Evolutionary conservation across 257 asterid genomes (phyloP).

Genomic region (Petrea volubilis): DNA sequence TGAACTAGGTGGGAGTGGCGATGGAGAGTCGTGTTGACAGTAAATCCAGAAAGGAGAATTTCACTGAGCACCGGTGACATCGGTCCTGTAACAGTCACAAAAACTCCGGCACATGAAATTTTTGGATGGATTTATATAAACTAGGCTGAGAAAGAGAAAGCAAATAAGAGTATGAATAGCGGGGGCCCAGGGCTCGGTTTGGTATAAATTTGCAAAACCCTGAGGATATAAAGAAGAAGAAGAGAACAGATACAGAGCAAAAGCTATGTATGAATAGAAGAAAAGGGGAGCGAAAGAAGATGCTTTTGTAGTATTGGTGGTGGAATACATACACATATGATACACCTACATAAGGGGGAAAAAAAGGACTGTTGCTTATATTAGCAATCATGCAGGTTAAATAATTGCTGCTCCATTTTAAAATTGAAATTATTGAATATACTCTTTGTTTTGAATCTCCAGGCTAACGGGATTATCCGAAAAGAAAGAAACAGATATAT

Average conservation of each 20-base stretch:
- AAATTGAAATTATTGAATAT: neutral
- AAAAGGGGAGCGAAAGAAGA: constrained; percentile 7
- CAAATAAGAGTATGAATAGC: too few relatives aligned
- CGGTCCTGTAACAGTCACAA: neutral
- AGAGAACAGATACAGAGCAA: neutral
- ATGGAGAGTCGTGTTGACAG: constrained; percentile 37
- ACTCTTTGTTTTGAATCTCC: neutral
- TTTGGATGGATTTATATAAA: too few relatives aligned
- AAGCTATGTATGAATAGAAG: neutral
- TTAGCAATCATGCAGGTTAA: neutral
- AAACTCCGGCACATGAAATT: constrained; percentile 29
- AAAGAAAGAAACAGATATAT: neutral
- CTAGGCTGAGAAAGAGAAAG: neutral
- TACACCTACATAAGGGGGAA: neutral
- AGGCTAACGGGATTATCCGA: neutral
- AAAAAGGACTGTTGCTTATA: neutral
- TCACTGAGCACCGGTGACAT: constrained; percentile 49
- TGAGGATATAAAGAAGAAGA: neutral
- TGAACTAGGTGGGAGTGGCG: constrained; percentile 50
- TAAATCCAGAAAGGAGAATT: constrained; percentile 43
- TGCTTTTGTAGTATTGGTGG: neutral
- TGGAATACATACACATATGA: constrained; percentile 27
- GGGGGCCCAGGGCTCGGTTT: too few relatives aligned
- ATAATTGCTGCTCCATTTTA: neutral
- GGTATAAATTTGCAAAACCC: neutral